Percentiles rank a stretch among this genome's conserved stretches.
Conservation (phyloP, 306 rosid genomes). For the Trifolium pratense region DNA sequence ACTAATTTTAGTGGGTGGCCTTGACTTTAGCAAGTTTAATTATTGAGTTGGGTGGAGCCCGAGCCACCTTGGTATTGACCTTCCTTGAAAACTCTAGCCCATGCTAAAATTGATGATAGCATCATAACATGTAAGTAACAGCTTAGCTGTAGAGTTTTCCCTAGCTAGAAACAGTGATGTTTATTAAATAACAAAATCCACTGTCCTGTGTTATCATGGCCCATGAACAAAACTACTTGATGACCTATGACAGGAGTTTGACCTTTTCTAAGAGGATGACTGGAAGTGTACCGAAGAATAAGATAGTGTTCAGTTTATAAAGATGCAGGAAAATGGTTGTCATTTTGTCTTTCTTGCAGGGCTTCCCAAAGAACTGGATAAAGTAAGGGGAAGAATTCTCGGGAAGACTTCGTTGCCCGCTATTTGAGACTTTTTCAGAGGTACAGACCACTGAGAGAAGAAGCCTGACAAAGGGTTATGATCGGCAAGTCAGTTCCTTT, state of each 20-base stretch:
- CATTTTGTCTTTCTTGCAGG: too few relatives aligned
- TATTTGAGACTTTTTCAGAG: not conserved
- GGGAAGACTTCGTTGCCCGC: not conserved
- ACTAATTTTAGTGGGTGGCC: conserved; percentile 1
- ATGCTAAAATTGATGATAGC: not conserved
- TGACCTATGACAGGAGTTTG: too few relatives aligned
- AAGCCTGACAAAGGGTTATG: not conserved
- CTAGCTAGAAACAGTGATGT: conserved; percentile 6
- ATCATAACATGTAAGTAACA: not conserved
- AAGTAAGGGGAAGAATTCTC: too few relatives aligned
- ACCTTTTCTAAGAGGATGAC: too few relatives aligned
- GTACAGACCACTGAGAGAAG: not conserved
- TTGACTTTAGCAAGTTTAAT: conserved; percentile 5
- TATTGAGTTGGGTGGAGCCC: not conserved
- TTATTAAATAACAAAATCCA: not conserved
- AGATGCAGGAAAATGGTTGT: too few relatives aligned
- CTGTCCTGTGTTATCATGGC: not conserved
- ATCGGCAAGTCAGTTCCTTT: not conserved
- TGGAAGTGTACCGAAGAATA: too few relatives aligned
- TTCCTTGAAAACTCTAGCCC: conserved; percentile 23
- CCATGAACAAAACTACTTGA: not conserved
- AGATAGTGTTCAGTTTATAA: too few relatives aligned
- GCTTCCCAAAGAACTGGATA: too few relatives aligned
- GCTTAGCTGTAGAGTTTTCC: conserved; percentile 9
- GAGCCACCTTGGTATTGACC: not conserved